Evolutionary conservation across 768 basidiomycete genomes (phyloP), one percentile per base, ranked within the genome.

Genomic region (Kwoniella dejecticola): DNA sequence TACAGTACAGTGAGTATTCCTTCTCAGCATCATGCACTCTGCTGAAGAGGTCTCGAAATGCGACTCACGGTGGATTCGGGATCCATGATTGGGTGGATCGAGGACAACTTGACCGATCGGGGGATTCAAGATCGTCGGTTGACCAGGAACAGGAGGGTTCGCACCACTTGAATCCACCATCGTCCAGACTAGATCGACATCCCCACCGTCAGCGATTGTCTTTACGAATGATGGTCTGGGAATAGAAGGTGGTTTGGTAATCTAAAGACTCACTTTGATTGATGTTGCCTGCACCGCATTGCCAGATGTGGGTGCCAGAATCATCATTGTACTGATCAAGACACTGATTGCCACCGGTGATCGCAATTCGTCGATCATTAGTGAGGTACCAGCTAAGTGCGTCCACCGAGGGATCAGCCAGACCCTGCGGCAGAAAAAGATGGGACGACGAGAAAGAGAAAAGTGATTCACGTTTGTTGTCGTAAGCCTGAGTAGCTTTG

Each of bases 271-370:
- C 33, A 71, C 70, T 49, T 52, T 79, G 77, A 53, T 79, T 76
- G 62, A 70, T 75, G 66, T 71, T 77, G 19, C 64, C 60, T 17
- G 71, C 67, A 4, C 71, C 72, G 57, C 77, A 78, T 54, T 75
- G 72, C 64, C 74, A 76, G 0, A 74, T 76, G 63, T 77, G 76
- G 4, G 60, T 50, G 12, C 66, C 70, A 38, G 36, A 33, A 23
- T 54, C 56, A 42, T 63, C 60, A 24, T 69, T 66, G 24, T 47
- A 47, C 31, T 70, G 46, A 63, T 73, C 71, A 19, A 75, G 64
- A 56, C 77, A 79, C 52, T 75, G 72, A 45, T 67, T 68, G 15
- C 77, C 77, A 38, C 75, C 75, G n/a, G 71, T 75, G 65, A 76
- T 72, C 41, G 77, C 76, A 40, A 79, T 71, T 7, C 74, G 65